Base-by-base conservation (phyloP, 1,284 basidiomycete species). In the Cutaneotrichosporon sp. region DNA sequence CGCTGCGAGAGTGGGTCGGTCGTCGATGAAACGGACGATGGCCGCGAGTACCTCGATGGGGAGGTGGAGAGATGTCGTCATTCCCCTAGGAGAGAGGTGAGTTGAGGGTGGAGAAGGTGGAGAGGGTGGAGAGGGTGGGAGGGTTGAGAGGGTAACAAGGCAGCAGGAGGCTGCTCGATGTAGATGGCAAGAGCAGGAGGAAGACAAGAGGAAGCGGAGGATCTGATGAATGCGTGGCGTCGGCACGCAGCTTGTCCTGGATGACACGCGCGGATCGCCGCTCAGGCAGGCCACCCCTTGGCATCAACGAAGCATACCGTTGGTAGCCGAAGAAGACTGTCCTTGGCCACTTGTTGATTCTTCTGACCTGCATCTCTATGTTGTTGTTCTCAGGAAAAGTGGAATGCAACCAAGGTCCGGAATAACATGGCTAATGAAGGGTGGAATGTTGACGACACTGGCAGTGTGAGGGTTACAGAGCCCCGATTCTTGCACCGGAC, bases 31-130 rank as follows among this genome's bases (percentile, higher is more conserved):
- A 21, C 18, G n/a, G 42, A 67, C 30, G n/a, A 67, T 60, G 40
- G 34, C 31, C 10, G 34, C 58, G 7, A 67, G 58, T 5, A 67
- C 42, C 18, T 67, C 63, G 32, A 22, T 7, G 0, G 65, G 65
- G n/a, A 40, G 31, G 18, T 47, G 60, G 40, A 47, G 6, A 16
- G 18, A 21, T 42, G 56, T 11, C 36, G 40, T 18, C 32, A 51
- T 36, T 36, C 34, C 34, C 26, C 34, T 5, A 36, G 9, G 16
- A 57, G 34, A 46, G 11, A 38, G 11, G 6, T 22, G 32, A 22
- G 14, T 32, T 36, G 49, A 22, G 26, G 49, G 16, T 47, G 42
- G 42, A 5, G 16, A 53, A 30, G 51, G 10, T 7, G 9, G 16
- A 34, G 26, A 34, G 34, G 31, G 52, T 34, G 31, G 31, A 5